These are phyloP conservation scores for Fusarium buharicum DNA, from an alignment of 2,329 filamentous ascomycete genomes.

Conservation along the genomic window DNA sequence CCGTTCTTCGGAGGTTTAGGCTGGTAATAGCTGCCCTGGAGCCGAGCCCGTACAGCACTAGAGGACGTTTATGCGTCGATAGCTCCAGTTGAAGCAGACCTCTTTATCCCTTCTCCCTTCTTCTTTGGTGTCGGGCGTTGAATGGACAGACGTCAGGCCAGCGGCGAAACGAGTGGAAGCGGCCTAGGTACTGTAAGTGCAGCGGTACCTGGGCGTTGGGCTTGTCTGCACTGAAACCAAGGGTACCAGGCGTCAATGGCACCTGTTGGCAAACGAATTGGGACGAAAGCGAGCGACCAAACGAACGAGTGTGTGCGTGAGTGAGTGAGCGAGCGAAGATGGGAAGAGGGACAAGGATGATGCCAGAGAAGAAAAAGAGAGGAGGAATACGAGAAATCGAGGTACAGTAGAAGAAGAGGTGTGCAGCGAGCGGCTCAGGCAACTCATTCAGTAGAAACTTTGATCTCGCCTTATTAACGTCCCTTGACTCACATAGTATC, in stretches of 20 bases:
- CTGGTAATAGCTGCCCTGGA: background rate
- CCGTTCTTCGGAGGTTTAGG: background rate
- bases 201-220: slow-evolving; percentile 4
- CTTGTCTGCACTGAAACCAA: slow-evolving; percentile 22
- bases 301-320: slow-evolving; percentile 11
- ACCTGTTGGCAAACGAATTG: background rate
- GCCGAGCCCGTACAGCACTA: background rate
- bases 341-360: slow-evolving; percentile 22
- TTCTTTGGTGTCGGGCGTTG: slow-evolving; percentile 3
- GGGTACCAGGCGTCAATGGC: slow-evolving; percentile 12
- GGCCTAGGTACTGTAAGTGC: background rate
- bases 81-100: too few relatives aligned
- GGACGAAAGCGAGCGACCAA: slow-evolving; percentile 26
- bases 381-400: slow-evolving; percentile 20
- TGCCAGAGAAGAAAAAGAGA: slow-evolving; percentile 12
- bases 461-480: background rate
- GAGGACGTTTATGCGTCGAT: background rate
- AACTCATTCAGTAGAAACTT: slow-evolving; percentile 3
- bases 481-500: background rate
- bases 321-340: slow-evolving; percentile 5
- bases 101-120: background rate
- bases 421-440: slow-evolving; percentile 5
- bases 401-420: slow-evolving; percentile 6
- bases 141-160: slow-evolving; percentile 12
- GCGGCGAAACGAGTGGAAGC: slow-evolving; percentile 17